Percentiles rank a stretch among this genome's conserved stretches.
These are phyloP conservation scores for Isatis tinctoria DNA, from an alignment of 345 rosid species.

Conservation along the genomic window DNA sequence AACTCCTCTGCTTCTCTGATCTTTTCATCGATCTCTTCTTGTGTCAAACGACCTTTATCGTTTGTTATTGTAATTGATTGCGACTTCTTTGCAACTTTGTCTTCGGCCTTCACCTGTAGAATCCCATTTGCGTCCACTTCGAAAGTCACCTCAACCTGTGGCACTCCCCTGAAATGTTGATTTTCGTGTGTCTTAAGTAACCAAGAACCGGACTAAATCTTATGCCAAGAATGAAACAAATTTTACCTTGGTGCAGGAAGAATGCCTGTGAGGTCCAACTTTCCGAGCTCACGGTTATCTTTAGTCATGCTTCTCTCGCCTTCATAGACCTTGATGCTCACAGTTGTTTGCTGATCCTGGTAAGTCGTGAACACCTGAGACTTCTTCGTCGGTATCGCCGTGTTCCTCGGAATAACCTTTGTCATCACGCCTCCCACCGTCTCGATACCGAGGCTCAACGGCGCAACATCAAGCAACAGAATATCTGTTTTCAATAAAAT, in stretches of 20 bases:
- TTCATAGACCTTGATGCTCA: slow-evolving; percentile 49
- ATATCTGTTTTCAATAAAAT: slow-evolving; percentile 27
- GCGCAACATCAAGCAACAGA: slow-evolving; percentile 48
- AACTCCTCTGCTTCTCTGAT: slow-evolving; percentile 54
- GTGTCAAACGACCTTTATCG: slow-evolving; percentile 49
- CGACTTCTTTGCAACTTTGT: slow-evolving; percentile 46
- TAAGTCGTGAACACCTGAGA: slow-evolving; percentile 47
- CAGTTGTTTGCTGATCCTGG: slow-evolving; percentile 49
- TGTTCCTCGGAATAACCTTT: slow-evolving; percentile 37
- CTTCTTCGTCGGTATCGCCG: slow-evolving; percentile 45
- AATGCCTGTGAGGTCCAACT: slow-evolving; percentile 48
- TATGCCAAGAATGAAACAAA: neutral
- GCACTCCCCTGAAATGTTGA: slow-evolving; percentile 29
- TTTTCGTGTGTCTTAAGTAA: neutral
- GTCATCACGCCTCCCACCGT: slow-evolving; percentile 60
- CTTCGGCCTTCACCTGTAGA: slow-evolving; percentile 51
- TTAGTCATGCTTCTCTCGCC: slow-evolving; percentile 54
- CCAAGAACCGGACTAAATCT: neutral
- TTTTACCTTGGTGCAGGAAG: slow-evolving; percentile 56
- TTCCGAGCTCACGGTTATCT: slow-evolving; percentile 53
- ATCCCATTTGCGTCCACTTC: slow-evolving; percentile 52
- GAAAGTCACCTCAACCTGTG: slow-evolving; percentile 44
- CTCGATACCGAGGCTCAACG: slow-evolving; percentile 52
- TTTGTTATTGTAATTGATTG: slow-evolving; percentile 47
- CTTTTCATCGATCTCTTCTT: slow-evolving; percentile 58